A percentile compares a stretch with the other conserved stretches of the same genome.
These are phyloP conservation scores for Populus davidiana DNA, from an alignment of 345 rosid species.

Conservation along the genomic window DNA sequence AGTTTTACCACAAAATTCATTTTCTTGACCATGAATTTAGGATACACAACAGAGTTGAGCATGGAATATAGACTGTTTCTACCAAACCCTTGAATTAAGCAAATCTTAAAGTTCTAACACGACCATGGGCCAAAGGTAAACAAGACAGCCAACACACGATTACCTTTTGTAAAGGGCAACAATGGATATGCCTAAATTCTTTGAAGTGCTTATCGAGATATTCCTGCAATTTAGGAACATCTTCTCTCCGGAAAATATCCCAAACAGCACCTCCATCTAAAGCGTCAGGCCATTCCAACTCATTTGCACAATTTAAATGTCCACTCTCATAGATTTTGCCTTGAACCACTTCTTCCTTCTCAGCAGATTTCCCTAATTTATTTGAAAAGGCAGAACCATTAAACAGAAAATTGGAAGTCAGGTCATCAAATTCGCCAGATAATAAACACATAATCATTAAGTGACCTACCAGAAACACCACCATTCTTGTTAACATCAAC, in stretches of 20 bases:
- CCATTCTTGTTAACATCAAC: conserved; percentile 5
- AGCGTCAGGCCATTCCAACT: conserved; percentile 13
- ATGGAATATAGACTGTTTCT: too few species aligned
- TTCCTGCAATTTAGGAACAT: conserved; percentile 56
- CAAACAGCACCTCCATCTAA: conserved; percentile 69
- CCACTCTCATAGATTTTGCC: conserved; percentile 5
- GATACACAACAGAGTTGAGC: too few species aligned
- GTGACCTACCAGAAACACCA: background rate
- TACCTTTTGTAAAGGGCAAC: conserved; percentile 59
- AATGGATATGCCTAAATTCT: conserved; percentile 65
- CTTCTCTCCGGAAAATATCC: conserved; percentile 81
- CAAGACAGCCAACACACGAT: too few species aligned
- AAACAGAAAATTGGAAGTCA: background rate
- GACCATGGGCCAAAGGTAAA: too few species aligned
- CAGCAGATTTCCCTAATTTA: conserved; percentile 1
- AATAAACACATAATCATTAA: background rate
- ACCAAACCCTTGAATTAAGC: too few species aligned
- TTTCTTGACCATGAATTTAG: too few species aligned
- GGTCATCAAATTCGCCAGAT: background rate
- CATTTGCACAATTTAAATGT: conserved; percentile 1
- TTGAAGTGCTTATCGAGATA: conserved; percentile 57
- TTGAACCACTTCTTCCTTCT: conserved; percentile 10
- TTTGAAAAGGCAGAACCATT: background rate
- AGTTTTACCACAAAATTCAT: too few species aligned
- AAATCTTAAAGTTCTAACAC: too few species aligned